Conservation (phyloP, 805 yeast genomes). For the Allodekkera sacchari region DNA sequence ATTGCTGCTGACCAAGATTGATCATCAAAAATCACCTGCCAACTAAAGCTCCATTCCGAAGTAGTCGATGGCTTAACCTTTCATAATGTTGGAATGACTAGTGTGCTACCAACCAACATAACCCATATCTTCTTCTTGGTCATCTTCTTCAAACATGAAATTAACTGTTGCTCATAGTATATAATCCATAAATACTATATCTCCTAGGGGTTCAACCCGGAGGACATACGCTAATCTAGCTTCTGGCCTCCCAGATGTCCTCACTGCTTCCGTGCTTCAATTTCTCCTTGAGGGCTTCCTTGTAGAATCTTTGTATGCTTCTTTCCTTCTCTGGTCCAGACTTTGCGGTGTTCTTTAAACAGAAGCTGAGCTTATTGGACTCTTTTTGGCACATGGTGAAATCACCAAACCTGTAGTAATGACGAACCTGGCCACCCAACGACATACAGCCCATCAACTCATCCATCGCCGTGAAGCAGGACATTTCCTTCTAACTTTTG, state of each 20-base stretch:
- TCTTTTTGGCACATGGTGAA: slow-evolving; percentile 64
- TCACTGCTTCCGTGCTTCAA: slow-evolving; percentile 69
- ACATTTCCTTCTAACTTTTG: slow-evolving; percentile 33
- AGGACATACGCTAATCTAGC: slow-evolving; percentile 2
- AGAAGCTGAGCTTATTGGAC: slow-evolving; percentile 72
- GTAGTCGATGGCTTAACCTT: too few relatives aligned
- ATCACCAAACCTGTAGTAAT: slow-evolving; percentile 78
- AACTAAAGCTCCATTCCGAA: too few relatives aligned
- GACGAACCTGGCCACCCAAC: slow-evolving; percentile 79
- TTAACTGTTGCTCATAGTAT: not conserved
- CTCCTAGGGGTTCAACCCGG: not conserved
- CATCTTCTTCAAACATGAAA: not conserved
- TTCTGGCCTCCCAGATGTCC: slow-evolving; percentile 62
- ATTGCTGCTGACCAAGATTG: too few relatives aligned
- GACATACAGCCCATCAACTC: slow-evolving; percentile 83
- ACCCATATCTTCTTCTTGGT: not conserved
- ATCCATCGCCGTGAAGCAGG: slow-evolving; percentile 77
- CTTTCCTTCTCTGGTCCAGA: slow-evolving; percentile 42
- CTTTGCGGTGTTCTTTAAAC: slow-evolving; percentile 51
- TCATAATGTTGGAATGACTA: too few relatives aligned
- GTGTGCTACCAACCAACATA: too few relatives aligned
- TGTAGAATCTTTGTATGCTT: slow-evolving; percentile 63
- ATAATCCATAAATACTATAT: too few relatives aligned
- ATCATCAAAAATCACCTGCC: too few relatives aligned
- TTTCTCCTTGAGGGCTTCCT: slow-evolving; percentile 50